Conservation (phyloP, 129 eudicot species). For the Pulicaria dysenterica region DNA sequence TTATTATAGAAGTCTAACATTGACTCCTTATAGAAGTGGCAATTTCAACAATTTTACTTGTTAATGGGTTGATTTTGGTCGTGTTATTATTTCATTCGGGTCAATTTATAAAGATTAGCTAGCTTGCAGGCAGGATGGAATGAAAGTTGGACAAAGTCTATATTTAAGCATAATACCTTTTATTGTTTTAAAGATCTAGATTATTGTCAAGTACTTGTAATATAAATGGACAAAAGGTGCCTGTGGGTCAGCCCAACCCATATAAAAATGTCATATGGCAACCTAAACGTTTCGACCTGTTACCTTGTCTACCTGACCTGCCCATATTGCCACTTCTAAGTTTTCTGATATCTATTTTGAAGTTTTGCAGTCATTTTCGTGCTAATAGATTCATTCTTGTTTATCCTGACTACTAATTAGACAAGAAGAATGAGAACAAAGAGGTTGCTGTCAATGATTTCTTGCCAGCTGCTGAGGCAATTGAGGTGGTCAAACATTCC, state of each 20-base stretch:
- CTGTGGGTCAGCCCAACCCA: not conserved
- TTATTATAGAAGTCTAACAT: not conserved
- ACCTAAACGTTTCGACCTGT: not conserved
- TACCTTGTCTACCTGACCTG: not conserved
- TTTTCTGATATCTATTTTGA: not conserved
- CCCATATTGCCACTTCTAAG: conserved; percentile 6
- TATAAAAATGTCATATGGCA: not conserved
- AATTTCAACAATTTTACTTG: not conserved
- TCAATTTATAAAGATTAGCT: not conserved
- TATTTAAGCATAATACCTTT: not conserved
- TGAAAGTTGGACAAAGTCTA: conserved; percentile 3
- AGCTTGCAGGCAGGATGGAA: not conserved
- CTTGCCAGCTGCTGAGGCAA: conserved; percentile 74
- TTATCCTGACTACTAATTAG: conserved; percentile 46
- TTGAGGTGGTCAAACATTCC: conserved; percentile 78
- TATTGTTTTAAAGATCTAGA: not conserved
- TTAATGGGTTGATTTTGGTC: not conserved
- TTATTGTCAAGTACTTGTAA: too few species aligned
- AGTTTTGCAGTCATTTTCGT: not conserved
- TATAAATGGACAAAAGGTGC: not conserved
- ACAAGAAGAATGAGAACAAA: conserved; percentile 98
- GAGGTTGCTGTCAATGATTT: conserved; percentile 94
- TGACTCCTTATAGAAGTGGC: conserved; percentile 1
- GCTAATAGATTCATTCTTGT: not conserved
- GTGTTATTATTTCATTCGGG: not conserved